These are phyloP conservation scores for Puccinia sorghi DNA, from an alignment of 1,284 basidiomycete genomes.

Conservation along the genomic window DNA sequence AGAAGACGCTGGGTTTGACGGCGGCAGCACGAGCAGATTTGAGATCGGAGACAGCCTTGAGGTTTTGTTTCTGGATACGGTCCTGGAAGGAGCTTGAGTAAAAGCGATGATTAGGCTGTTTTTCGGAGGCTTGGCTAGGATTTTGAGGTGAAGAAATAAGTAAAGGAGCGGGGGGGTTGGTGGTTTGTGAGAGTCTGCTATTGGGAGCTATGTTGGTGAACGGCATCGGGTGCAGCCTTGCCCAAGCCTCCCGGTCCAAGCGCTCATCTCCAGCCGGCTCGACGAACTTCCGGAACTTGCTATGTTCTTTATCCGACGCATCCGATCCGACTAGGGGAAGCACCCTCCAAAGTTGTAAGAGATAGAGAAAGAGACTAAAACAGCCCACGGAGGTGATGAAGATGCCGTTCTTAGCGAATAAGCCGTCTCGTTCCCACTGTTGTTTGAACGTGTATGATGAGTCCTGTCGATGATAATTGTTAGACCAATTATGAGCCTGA, in stretches of 20 bases:
- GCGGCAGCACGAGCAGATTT: conserved; percentile 37
- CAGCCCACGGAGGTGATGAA: conserved; percentile 31
- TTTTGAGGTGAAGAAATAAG: neutral
- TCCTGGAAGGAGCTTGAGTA: conserved; percentile 16
- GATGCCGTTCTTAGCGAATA: conserved; percentile 37
- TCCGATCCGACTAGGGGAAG: conserved; percentile 7
- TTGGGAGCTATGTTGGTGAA: neutral
- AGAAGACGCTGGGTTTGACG: conserved; percentile 25
- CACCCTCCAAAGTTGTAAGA: conserved; percentile 23
- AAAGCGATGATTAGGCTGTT: neutral
- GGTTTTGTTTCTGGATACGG: conserved; percentile 25
- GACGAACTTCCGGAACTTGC: neutral
- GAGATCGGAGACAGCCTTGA: conserved; percentile 21
- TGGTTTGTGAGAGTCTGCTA: neutral
- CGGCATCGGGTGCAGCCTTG: neutral
- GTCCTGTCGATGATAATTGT: neutral
- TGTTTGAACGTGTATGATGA: conserved; percentile 29
- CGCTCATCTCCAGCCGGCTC: conserved; percentile 31
- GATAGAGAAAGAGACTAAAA: neutral
- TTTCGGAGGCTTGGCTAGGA: neutral
- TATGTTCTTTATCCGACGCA: neutral
- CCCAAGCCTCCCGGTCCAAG: conserved; percentile 38
- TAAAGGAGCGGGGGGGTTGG: neutral
- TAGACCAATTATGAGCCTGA: neutral
- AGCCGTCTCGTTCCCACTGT: conserved; percentile 35